These are phyloP conservation scores for Coemansia sp. DNA, from an alignment of 192 early-diverging fungal species.

Conservation along the genomic window DNA sequence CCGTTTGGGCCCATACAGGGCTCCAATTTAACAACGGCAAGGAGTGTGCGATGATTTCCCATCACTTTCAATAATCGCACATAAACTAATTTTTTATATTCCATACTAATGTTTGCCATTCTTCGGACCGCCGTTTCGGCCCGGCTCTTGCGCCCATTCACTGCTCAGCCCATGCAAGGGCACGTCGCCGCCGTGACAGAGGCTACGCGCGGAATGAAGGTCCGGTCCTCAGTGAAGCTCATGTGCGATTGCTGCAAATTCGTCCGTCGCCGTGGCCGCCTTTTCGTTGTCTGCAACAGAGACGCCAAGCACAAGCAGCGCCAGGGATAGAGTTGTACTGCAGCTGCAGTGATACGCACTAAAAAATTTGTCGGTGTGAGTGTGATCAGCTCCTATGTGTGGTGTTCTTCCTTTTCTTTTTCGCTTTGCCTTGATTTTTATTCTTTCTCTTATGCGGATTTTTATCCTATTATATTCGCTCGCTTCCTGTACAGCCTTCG, in stretches of 20 bases:
- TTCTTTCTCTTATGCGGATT: too few species aligned
- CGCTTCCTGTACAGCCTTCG: too few species aligned
- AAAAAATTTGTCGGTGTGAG: too few species aligned
- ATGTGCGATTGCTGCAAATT: slow-evolving; percentile 92
- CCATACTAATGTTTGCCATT: slow-evolving; percentile 26
- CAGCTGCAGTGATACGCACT: background rate
- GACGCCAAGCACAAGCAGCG: slow-evolving; percentile 96
- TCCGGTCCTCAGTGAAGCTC: slow-evolving; percentile 85
- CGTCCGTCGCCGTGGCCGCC: slow-evolving; percentile 77
- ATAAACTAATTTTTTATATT: too few species aligned
- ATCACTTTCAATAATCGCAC: too few species aligned
- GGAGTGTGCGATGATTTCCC: too few species aligned
- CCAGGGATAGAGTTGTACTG: slow-evolving; percentile 55
- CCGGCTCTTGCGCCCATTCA: slow-evolving; percentile 37
- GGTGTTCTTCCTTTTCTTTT: too few species aligned
- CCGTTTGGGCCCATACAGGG: too few species aligned
- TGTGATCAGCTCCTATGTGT: too few species aligned
- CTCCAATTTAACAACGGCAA: too few species aligned
- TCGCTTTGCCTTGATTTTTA: too few species aligned
- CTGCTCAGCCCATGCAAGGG: slow-evolving; percentile 19
- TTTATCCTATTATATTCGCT: too few species aligned
- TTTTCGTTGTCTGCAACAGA: slow-evolving; percentile 89
- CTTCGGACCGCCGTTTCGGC: slow-evolving; percentile 29
- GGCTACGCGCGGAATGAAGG: slow-evolving; percentile 76
- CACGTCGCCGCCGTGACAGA: slow-evolving; percentile 6